Base-by-base conservation (phyloP, 768 basidiomycete genomes). In the Tylopilus sp. region DNA sequence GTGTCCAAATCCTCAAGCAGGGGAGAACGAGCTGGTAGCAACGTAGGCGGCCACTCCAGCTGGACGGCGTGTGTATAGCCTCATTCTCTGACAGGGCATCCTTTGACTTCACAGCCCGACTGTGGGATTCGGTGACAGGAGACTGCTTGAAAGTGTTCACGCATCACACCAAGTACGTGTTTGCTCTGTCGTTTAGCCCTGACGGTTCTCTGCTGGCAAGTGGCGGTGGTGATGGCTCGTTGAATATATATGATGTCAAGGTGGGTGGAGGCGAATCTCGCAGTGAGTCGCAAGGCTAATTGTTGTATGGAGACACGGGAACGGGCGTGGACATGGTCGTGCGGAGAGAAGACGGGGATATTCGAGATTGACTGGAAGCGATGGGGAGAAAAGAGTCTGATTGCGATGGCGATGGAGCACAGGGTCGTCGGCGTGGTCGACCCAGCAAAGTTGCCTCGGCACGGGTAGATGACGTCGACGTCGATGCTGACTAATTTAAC, bases 91-190 rank as follows among this genome's bases (percentile, higher is more conserved):
- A 26, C 58, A 92, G 89, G 9, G 81, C 85, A 11, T 90, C 90
- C 6, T 92, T 92, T 63, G 93, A 96, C 63, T 74, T 76, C 14
- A 89, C 90, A 2, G 81, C 87, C 6, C 82, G 89, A 37, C 58
- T 96, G 28, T 96, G 92, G 92, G 87, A 94, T 68, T 81, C 85
- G 4, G 77, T 79, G 41, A 86, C 86, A 0, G 91, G 91, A 26
- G 78, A 82, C 40, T 94, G 92, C 64, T 67, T 91, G 30, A 77
- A 83, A 55, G 75, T 84, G 19, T 86, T 96, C 63, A 67, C 69
- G 7, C 87, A 91, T 56, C 89, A 92, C 70, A 81, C 73, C 56
- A 79, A 80, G 29, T 79, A 85, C 22, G 81, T 93, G 33, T 94
- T 86, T 66, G 79, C 87, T 1, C 63, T 93, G 28, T 72, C 82